Percentiles rank a stretch among this genome's conserved stretches.
Conservation (phyloP, 805 yeast species). For the Metschnikowia continentalis region DNA sequence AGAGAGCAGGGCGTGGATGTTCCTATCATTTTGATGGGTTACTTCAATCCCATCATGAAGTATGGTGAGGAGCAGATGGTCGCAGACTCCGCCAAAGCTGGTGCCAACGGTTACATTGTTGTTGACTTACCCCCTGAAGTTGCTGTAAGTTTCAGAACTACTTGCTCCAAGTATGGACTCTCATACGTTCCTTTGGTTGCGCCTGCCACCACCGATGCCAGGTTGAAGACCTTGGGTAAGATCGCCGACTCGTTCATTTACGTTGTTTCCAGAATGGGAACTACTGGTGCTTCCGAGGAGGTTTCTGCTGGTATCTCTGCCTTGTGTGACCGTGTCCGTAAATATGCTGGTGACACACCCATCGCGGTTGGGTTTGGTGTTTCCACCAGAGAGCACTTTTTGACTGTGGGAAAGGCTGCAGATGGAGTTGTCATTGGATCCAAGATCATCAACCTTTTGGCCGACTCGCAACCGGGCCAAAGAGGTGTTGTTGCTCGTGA, state of each 20-base stretch:
- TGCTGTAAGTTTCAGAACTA: constrained; percentile 78
- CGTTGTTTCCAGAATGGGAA: constrained; percentile 97
- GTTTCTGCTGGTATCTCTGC: constrained; percentile 61
- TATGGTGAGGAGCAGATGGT: constrained; percentile 87
- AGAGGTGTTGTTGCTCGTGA: constrained; percentile 61
- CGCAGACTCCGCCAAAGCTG: constrained; percentile 74
- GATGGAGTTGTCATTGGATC: constrained; percentile 98
- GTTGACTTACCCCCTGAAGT: constrained; percentile 99
- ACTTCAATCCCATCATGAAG: constrained; percentile 87
- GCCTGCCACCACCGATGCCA: constrained; percentile 90
- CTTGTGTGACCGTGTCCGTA: constrained; percentile 71
- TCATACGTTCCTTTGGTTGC: constrained; percentile 93
- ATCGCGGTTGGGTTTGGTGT: constrained; percentile 98
- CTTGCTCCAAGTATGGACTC: constrained; percentile 63
- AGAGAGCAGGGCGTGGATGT: constrained; percentile 79
- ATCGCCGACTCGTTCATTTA: constrained; percentile 95
- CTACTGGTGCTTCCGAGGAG: constrained; percentile 81
- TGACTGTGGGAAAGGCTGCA: constrained; percentile 70
- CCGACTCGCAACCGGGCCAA: constrained; percentile 56
- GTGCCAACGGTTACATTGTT: constrained; percentile 91
- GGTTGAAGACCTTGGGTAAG: constrained; percentile 70
- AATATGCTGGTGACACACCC: constrained; percentile 59
- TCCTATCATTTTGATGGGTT: constrained; percentile 94
- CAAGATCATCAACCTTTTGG: constrained; percentile 67
- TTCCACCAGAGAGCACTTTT: constrained; percentile 85